A percentile compares a stretch with the other conserved stretches of the same genome.
phyloP scores from a whole-genome alignment of 208 protist genomes.

The Angomonas deanei region DNA sequence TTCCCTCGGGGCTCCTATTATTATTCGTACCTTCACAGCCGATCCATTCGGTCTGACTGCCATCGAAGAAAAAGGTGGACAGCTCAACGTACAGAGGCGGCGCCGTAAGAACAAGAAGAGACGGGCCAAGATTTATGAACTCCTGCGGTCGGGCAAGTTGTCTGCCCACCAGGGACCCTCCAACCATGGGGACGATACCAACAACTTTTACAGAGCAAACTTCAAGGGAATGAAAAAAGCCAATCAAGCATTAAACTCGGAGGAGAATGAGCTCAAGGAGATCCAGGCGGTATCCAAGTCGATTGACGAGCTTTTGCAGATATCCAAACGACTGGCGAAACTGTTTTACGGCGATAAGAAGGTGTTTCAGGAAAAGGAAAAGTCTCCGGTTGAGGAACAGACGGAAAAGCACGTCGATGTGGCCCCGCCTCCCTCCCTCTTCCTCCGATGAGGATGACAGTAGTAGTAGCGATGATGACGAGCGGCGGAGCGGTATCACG shows the following conservation, averaged over 20 bases:
- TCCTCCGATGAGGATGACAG: not conserved
- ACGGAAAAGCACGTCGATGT: not conserved
- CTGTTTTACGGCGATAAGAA: slow-evolving; percentile 4
- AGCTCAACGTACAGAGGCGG: slow-evolving; percentile 16
- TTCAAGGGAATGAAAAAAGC: slow-evolving; percentile 71
- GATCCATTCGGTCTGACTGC: slow-evolving; percentile 54
- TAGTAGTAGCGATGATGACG: not conserved
- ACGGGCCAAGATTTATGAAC: slow-evolving; percentile 66
- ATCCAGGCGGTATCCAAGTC: slow-evolving; percentile 56
- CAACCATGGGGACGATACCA: not conserved
- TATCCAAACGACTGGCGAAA: slow-evolving; percentile 32
- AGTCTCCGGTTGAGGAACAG: not conserved
- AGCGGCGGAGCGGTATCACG: not conserved
- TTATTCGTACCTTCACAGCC: slow-evolving; percentile 71
- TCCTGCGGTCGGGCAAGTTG: slow-evolving; percentile 58
- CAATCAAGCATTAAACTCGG: slow-evolving; percentile 39
- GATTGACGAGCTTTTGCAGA: slow-evolving; percentile 49
- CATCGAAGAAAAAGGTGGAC: slow-evolving; percentile 25
- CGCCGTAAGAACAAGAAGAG: slow-evolving; percentile 50
- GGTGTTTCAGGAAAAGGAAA: not conserved
- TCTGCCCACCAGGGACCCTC: slow-evolving; percentile 5
- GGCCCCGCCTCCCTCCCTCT: not conserved
- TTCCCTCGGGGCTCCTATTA: slow-evolving; percentile 37
- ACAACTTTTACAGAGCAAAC: not conserved
- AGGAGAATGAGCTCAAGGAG: slow-evolving; percentile 45